These are phyloP conservation scores for Collybia mongolica DNA, from an alignment of 768 basidiomycete species.

Conservation along the genomic window DNA sequence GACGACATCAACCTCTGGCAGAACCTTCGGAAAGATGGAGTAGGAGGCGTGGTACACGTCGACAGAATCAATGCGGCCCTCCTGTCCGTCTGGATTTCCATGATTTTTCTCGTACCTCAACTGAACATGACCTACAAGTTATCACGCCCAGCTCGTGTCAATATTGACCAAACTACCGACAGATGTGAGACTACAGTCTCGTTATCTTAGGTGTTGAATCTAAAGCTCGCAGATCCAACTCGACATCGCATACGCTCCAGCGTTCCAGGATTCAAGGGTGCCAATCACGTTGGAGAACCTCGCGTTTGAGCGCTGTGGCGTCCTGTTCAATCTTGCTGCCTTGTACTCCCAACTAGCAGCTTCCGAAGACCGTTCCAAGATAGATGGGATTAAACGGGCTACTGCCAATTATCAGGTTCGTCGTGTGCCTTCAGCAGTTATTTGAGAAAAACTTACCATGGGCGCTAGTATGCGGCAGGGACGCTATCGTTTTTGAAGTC, in stretches of 20 bases:
- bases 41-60: constrained; percentile 51
- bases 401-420: constrained; percentile 67
- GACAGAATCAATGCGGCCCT: constrained; percentile 51
- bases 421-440: neutral
- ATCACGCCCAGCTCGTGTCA: constrained; percentile 87
- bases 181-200: constrained; percentile 46
- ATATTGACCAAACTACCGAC: constrained; percentile 82
- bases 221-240: constrained; percentile 55
- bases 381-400: constrained; percentile 85
- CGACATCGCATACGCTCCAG: constrained; percentile 71
- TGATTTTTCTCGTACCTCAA: neutral
- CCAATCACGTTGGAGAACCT: constrained; percentile 71
- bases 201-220: neutral
- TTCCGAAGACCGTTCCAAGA: constrained; percentile 63
- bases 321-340: constrained; percentile 85
- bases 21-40: constrained; percentile 54
- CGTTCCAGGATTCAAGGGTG: constrained; percentile 54
- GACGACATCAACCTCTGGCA: constrained; percentile 76
- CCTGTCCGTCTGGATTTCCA: constrained; percentile 45
- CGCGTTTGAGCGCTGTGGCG: constrained; percentile 75
- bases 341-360: constrained; percentile 81
- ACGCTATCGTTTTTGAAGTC: constrained; percentile 60
- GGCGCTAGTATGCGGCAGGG: constrained; percentile 65
- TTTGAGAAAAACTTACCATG: neutral
- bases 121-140: constrained; percentile 46